These are phyloP conservation scores for Leccinum brunneo-olivaceum DNA, from an alignment of 1,284 basidiomycete genomes.

Conservation along the genomic window DNA sequence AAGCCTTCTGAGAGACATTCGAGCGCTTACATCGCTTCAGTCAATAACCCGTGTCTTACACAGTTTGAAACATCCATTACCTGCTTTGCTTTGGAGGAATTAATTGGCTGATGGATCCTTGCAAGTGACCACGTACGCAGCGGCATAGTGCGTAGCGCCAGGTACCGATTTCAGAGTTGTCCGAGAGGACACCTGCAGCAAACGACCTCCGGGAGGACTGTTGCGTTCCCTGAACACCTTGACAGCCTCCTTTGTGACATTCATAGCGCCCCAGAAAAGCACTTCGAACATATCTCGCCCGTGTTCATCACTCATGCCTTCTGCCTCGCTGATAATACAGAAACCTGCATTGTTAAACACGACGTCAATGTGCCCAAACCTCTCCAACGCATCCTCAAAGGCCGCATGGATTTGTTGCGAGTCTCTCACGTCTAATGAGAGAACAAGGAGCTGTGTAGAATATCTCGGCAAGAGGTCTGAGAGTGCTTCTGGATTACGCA, in stretches of 20 bases:
- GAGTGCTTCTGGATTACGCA: conserved; percentile 15
- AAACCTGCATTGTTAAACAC: conserved; percentile 31
- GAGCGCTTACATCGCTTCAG: conserved; percentile 14
- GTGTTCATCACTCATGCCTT: conserved; percentile 29
- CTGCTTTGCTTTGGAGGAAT: conserved; percentile 21
- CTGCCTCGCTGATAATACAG: conserved; percentile 23
- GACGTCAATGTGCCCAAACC: conserved; percentile 30
- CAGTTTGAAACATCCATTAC: conserved; percentile 7
- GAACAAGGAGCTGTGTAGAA: conserved; percentile 35
- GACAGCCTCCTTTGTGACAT: conserved; percentile 31
- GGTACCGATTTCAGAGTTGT: conserved; percentile 10
- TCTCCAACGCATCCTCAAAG: conserved; percentile 21
- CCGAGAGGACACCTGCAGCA: conserved; percentile 24
- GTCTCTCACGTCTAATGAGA: conserved; percentile 27
- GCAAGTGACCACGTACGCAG: conserved; percentile 20
- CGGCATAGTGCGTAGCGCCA: conserved; percentile 23
- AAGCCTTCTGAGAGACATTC: conserved; percentile 27
- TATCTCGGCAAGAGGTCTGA: conserved; percentile 20
- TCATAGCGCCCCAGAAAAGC: conserved; percentile 34
- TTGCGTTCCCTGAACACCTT: conserved; percentile 34
- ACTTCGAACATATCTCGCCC: conserved; percentile 30
- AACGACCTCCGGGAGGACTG: conserved; percentile 27
- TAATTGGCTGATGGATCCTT: neutral
- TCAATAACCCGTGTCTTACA: conserved; percentile 3
- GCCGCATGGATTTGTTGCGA: conserved; percentile 15